Base-by-base conservation (phyloP, 75 land plant species). In the Isoetes taiwanensis region DNA sequence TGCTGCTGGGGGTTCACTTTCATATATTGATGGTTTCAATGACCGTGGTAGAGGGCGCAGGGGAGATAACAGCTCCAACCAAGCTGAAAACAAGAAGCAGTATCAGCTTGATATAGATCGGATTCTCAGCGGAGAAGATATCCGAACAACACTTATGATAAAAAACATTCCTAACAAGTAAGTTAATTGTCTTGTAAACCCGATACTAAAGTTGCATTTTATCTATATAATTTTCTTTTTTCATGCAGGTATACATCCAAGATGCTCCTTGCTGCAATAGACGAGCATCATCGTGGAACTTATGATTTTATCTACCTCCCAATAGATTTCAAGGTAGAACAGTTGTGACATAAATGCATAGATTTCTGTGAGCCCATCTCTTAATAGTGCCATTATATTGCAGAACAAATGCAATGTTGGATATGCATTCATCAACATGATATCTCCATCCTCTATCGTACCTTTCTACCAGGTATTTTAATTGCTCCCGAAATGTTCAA, bases 141-240 rank as follows among this genome's bases (percentile, higher is more conserved):
- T 63, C 37, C 70, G 99, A 17, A 94, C 99, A 9, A 94, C 99
- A 11, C 70, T 94, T 28, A 94, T 94, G 99, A 94, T 94, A 53
- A 94, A 94, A 59, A 94, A 94, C 62, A 94, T 94, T 11, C 99
- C 99, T 8, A 94, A 94, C 58, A 94, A 94, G 99, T 94, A 84
- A 65, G 78, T 59, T 61, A 9, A n/a, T n/a, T n/a, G n/a, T n/a
- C n/a, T n/a, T n/a, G n/a, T n/a, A n/a, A n/a, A n/a, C n/a, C n/a
- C n/a, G n/a, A n/a, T n/a, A n/a, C n/a, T n/a, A n/a, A 3, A 57
- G 41, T 33, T 16, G 37, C 17, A 17, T 2, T 3, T 57, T 12
- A 57, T 4, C 2, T 32, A 30, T 17, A 3, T 33, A 30, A 2
- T 35, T 57, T 57, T 27, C 34, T 34, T 10, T 34, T 9, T 33